Evolutionary conservation across 768 basidiomycete species (phyloP).

Genomic region (Dacryopinax primogenitus): DNA sequence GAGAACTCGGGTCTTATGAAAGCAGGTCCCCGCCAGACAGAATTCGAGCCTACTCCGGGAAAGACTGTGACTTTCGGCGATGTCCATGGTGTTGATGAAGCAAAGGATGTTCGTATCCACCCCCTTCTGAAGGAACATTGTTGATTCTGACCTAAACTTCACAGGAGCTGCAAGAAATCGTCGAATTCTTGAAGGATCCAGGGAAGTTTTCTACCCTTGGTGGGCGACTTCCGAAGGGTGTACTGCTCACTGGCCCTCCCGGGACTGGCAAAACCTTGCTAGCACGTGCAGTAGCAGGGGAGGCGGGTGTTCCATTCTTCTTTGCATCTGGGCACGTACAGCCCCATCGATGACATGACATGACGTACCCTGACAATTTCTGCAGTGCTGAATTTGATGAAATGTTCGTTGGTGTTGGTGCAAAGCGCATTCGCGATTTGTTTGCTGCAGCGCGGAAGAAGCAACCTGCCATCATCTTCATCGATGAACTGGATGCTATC

Average conservation of each 20-base stretch:
- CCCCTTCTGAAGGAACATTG: slow-evolving; percentile 7
- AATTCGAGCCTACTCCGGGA: slow-evolving; percentile 67
- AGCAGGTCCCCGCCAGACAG: slow-evolving; percentile 62
- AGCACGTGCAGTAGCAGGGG: slow-evolving; percentile 93
- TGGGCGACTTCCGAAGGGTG: slow-evolving; percentile 87
- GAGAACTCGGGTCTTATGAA: slow-evolving; percentile 92
- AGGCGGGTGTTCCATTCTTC: slow-evolving; percentile 95
- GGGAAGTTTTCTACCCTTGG: slow-evolving; percentile 79
- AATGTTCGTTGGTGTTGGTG: slow-evolving; percentile 86
- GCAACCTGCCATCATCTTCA: slow-evolving; percentile 95
- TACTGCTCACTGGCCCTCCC: slow-evolving; percentile 78
- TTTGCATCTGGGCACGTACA: slow-evolving; percentile 72
- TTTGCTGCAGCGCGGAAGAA: slow-evolving; percentile 90
- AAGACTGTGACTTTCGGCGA: slow-evolving; percentile 84
- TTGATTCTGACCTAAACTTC: slow-evolving; percentile 13
- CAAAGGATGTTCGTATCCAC: slow-evolving; percentile 56
- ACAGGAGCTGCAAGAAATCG: slow-evolving; percentile 85
- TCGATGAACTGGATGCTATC: slow-evolving; percentile 90
- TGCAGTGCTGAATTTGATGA: slow-evolving; percentile 86
- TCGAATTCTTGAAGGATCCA: slow-evolving; percentile 91
- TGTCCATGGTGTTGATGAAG: slow-evolving; percentile 96
- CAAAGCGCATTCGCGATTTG: slow-evolving; percentile 87
- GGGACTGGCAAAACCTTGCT: slow-evolving; percentile 98
- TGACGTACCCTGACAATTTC: not conserved
- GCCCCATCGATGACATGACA: slow-evolving; percentile 11